phyloP scores from a whole-genome alignment of 2,329 filamentous ascomycete species.

The Botrytis aclada region DNA sequence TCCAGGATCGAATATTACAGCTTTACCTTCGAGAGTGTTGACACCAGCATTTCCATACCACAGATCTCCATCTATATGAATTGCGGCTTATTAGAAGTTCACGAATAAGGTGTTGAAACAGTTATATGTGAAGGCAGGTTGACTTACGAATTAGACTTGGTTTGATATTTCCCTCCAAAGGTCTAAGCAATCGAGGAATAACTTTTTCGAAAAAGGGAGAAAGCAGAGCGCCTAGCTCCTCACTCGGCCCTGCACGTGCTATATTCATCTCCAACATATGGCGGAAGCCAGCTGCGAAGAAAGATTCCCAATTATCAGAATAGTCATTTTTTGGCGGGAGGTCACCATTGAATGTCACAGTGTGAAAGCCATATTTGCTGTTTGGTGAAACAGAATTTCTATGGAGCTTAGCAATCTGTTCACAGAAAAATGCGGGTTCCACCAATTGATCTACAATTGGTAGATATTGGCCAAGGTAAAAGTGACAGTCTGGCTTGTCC shows the following conservation, averaged over 20 bases:
- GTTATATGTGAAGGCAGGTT: too few relatives aligned
- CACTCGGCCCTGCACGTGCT: conserved; percentile 21
- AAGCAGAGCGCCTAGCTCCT: conserved; percentile 27
- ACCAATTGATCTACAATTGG: not conserved
- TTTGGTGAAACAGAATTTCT: not conserved
- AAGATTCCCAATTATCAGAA: not conserved
- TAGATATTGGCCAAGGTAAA: not conserved
- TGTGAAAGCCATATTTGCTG: not conserved
- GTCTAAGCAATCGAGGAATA: conserved; percentile 27
- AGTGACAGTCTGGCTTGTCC: not conserved
- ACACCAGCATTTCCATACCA: too few relatives aligned
- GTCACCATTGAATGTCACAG: not conserved
- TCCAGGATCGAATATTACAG: too few relatives aligned
- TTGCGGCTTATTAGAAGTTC: too few relatives aligned
- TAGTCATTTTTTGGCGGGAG: not conserved
- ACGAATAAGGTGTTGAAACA: too few relatives aligned
- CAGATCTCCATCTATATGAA: too few relatives aligned
- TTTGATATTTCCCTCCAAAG: conserved; percentile 26
- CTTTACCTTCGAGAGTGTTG: too few relatives aligned
- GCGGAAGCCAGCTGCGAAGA: not conserved
- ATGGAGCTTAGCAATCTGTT: not conserved
- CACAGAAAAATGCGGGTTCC: not conserved
- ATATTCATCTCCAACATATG: not conserved
- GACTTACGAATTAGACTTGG: conserved; percentile 27
- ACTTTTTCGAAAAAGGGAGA: conserved; percentile 22